Percentiles rank a stretch among this genome's conserved stretches.
phyloP scores from a whole-genome alignment of 768 basidiomycete species.

The Russula griseocarnosa region DNA sequence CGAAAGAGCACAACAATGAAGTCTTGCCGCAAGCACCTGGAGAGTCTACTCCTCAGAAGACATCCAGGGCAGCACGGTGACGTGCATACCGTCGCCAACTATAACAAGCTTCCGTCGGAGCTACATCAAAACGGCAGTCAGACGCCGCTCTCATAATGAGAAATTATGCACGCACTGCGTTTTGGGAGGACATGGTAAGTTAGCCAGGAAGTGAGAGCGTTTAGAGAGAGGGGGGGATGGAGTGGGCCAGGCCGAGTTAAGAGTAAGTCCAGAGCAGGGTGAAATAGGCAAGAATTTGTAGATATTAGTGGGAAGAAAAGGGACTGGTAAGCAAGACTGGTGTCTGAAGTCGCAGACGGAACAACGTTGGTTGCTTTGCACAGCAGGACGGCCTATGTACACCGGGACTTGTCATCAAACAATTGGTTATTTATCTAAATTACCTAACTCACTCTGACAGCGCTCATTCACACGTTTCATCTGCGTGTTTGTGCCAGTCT shows the following conservation, averaged over 20 bases:
- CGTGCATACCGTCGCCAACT: conserved; percentile 82
- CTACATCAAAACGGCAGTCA: conserved; percentile 39
- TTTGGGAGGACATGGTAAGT: conserved; percentile 27
- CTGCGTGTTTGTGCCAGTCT: too few species aligned
- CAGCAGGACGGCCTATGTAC: conserved; percentile 13
- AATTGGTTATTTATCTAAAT: conserved; percentile 1
- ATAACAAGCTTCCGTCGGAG: conserved; percentile 94
- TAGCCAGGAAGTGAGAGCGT: neutral
- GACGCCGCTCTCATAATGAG: conserved; percentile 10
- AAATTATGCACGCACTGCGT: conserved; percentile 21
- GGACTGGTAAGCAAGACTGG: conserved; percentile 2
- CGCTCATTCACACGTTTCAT: too few species aligned
- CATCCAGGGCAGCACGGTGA: conserved; percentile 4
- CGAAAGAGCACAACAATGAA: conserved; percentile 84
- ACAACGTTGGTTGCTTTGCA: conserved; percentile 2
- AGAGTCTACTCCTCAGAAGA: conserved; percentile 24
- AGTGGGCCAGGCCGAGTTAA: neutral
- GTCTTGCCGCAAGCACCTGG: conserved; percentile 96
- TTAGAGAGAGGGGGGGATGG: neutral
- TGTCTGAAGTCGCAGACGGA: conserved; percentile 12
- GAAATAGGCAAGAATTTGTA: neutral
- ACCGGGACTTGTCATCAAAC: conserved; percentile 14
- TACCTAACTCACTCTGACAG: neutral
- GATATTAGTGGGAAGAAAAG: conserved; percentile 12
- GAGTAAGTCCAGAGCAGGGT: neutral